Percentiles rank a stretch among this genome's conserved stretches.
These are phyloP conservation scores for Polytolypa hystricis DNA, from an alignment of 2,329 filamentous ascomycete genomes.

Conservation along the genomic window DNA sequence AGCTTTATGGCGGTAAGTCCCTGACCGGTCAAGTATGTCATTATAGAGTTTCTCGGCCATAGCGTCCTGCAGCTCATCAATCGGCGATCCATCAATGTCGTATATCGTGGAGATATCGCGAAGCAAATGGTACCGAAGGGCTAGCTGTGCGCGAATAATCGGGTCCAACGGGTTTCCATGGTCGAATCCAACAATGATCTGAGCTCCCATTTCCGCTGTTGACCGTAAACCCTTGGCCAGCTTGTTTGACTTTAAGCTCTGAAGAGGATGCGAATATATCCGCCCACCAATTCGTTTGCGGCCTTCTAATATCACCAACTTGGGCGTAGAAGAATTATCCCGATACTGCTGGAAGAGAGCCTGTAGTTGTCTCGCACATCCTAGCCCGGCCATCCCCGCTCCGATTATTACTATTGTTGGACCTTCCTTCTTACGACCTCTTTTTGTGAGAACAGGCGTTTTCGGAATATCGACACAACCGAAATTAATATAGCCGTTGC, in stretches of 20 bases:
- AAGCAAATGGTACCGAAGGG: slow-evolving; percentile 72
- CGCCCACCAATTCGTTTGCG: slow-evolving; percentile 78
- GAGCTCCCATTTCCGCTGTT: slow-evolving; percentile 93
- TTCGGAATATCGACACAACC: slow-evolving; percentile 69
- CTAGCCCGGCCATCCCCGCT: slow-evolving; percentile 86
- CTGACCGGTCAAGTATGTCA: slow-evolving; percentile 83
- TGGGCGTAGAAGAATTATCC: slow-evolving; percentile 54
- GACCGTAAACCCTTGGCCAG: slow-evolving; percentile 48
- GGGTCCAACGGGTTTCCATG: slow-evolving; percentile 88
- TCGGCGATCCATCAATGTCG: slow-evolving; percentile 53
- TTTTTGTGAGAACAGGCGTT: slow-evolving; percentile 25
- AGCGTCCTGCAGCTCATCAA: slow-evolving; percentile 66
- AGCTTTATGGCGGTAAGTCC: slow-evolving; percentile 75
- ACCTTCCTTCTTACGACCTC: slow-evolving; percentile 38
- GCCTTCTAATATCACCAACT: slow-evolving; percentile 73
- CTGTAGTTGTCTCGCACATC: slow-evolving; percentile 83
- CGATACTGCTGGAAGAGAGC: slow-evolving; percentile 73
- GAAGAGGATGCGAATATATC: slow-evolving; percentile 72
- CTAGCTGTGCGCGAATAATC: slow-evolving; percentile 80
- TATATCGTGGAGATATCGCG: slow-evolving; percentile 77
- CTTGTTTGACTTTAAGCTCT: slow-evolving; percentile 46
- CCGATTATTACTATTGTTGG: slow-evolving; percentile 80
- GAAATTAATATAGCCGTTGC: slow-evolving; percentile 92
- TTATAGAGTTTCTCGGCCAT: slow-evolving; percentile 90
- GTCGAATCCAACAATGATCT: slow-evolving; percentile 96